Evolutionary conservation across 495 filamentous ascomycete genomes (phyloP).

Genomic region (Aspergillus sclerotiicarbonarius): DNA sequence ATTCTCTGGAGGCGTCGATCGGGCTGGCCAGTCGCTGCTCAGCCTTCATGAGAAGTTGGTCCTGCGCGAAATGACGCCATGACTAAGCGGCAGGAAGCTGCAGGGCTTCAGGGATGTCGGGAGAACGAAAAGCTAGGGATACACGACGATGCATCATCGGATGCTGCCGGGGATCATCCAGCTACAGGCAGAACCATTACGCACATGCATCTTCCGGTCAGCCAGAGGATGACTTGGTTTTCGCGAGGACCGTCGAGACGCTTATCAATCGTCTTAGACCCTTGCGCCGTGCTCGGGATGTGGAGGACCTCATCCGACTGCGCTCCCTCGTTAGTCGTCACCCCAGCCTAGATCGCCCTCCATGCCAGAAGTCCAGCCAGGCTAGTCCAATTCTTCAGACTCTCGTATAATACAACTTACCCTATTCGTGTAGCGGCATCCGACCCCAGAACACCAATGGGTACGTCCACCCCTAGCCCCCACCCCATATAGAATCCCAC

Average conservation of each 20-base stretch:
- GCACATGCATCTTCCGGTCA: background rate
- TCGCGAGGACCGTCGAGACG: background rate
- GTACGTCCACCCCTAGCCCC: too few relatives aligned
- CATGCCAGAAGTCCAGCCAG: too few relatives aligned
- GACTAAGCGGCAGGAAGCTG: background rate
- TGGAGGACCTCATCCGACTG: background rate
- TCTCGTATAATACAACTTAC: too few relatives aligned
- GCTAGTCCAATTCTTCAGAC: too few relatives aligned
- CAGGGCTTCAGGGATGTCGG: background rate
- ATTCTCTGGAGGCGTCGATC: too few relatives aligned
- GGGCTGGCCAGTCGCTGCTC: too few relatives aligned
- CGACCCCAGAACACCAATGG: too few relatives aligned
- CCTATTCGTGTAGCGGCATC: too few relatives aligned
- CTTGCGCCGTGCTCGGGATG: background rate
- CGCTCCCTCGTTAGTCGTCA: background rate
- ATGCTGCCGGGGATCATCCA: background rate
- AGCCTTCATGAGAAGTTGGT: too few relatives aligned
- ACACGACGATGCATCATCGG: too few relatives aligned
- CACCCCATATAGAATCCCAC: background rate
- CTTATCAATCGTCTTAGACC: background rate
- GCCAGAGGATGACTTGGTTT: background rate
- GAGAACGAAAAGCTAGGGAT: too few relatives aligned
- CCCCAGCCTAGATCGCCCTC: too few relatives aligned
- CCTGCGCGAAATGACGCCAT: background rate
- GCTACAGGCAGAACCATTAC: background rate